These are phyloP conservation scores for Hordeum vulgare DNA, from an alignment of 176 grass and related monocot species.

Conservation along the genomic window MorexV3_pseudomolecules_assembly NC_058520.1:518693010-518693509, in stretches of 20 bases:
- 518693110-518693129: constrained; percentile 92
- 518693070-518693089: too few species aligned
- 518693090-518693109: too few species aligned
- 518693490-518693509: not conserved
- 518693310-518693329: constrained; percentile 49
- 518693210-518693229: constrained; percentile 79
- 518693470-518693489: not conserved
- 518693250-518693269: constrained; percentile 97
- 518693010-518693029: too few species aligned
- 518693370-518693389: not conserved
- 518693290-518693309: constrained; percentile 91
- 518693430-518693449: not conserved
- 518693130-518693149: constrained; percentile 87
- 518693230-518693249: constrained; percentile 99
- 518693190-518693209: constrained; percentile 96
- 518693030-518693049: too few species aligned
- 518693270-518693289: constrained; percentile 96
- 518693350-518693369: not conserved
- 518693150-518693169: constrained; percentile 97
- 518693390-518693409: not conserved
- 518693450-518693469: not conserved
- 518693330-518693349: not conserved
- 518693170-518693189: constrained; percentile 91
- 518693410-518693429: not conserved
- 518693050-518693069: too few species aligned